phyloP scores from a whole-genome alignment of 177 flowering plant species.

The Tripterygium wilfordii region DNA sequence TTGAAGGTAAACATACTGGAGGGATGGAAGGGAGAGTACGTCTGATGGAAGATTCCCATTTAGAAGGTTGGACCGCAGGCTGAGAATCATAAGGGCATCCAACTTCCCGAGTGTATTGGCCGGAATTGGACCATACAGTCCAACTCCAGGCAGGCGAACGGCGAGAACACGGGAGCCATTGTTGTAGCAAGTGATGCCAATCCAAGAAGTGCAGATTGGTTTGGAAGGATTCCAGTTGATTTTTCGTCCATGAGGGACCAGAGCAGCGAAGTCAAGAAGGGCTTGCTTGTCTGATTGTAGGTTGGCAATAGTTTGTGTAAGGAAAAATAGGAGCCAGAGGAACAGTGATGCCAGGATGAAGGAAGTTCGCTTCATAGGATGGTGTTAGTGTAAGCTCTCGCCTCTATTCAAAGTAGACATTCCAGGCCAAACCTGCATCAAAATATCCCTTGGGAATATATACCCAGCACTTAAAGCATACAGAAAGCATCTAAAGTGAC shows the following conservation, averaged over 20 bases:
- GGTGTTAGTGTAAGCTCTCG: no score
- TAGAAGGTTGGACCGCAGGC: constrained; percentile 66
- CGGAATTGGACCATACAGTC: constrained; percentile 62
- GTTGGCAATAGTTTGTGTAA: constrained; percentile 32
- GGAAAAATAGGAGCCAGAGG: constrained; percentile 17
- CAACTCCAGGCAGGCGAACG: constrained; percentile 72
- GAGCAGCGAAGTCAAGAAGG: constrained; percentile 48
- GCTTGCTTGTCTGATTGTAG: constrained; percentile 56
- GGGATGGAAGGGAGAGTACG: constrained; percentile 48
- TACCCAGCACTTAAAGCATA: no score
- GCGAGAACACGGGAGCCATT: constrained; percentile 33
- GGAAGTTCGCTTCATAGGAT: constrained; percentile 26
- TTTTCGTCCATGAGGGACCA: constrained; percentile 52
- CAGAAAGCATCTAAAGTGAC: neutral
- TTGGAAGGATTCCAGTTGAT: constrained; percentile 52
- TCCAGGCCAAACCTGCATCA: no score
- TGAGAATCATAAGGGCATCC: constrained; percentile 42
- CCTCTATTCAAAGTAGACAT: no score
- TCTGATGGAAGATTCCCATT: constrained; percentile 60
- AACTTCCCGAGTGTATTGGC: constrained; percentile 53
- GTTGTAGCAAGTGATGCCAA: constrained; percentile 45
- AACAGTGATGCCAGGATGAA: constrained; percentile 6
- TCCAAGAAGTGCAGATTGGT: constrained; percentile 60
- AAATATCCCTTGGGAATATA: no score
- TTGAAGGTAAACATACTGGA: constrained; percentile 52